Evolutionary conservation across 2,329 filamentous ascomycete species (phyloP), one percentile per base, ranked within the genome.

Genomic region (Fusarium cicatricum): DNA sequence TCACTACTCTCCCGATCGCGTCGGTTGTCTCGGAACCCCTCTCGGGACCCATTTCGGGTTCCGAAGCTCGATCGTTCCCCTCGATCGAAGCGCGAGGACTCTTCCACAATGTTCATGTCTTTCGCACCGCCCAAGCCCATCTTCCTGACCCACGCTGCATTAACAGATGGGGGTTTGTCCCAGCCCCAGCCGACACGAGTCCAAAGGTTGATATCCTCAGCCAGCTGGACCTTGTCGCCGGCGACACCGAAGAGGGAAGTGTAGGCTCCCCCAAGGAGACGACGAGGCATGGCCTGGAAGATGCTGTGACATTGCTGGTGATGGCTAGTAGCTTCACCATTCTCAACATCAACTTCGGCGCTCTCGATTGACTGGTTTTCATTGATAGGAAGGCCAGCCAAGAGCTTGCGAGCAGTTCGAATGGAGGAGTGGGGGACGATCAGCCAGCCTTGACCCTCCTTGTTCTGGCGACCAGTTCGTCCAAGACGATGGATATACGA

Each of bases 401-500:
- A 80, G 41, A 84, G 77, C 10, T 69, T 65, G 38, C 83, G 78
- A 3, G 84, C 78, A 38, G 76, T 72, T 0, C 61, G 15, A 7
- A 81, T 71, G 65, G 91, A 87, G 12, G 79, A 68, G 11, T 84
- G 73, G 2, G 85, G 78, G 2, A 91, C 60, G 40, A 94, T 73
- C 29, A 93, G 73, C 81, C 85, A 91, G 52, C 88, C 90, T 68
- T 90, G 80, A 38, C 90, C 90, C 64, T 85, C 80, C 72, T 90
- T 90, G 58, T 87, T 85, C 23, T 90, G 90, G 68, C 91, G 88
- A 51, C 82, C 90, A 9, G 90, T 94, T 58, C 90, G 89, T 46
- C 90, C 90, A 36, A 92, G 78, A 54, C 90, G 86, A 74, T 92
- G 90, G 55, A 93, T 89, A 70, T 92, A 92, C 32, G 87, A 85